These are phyloP conservation scores for Cadophora luteo-olivacea DNA, from an alignment of 2,329 filamentous ascomycete species.

Conservation along the genomic window DNA sequence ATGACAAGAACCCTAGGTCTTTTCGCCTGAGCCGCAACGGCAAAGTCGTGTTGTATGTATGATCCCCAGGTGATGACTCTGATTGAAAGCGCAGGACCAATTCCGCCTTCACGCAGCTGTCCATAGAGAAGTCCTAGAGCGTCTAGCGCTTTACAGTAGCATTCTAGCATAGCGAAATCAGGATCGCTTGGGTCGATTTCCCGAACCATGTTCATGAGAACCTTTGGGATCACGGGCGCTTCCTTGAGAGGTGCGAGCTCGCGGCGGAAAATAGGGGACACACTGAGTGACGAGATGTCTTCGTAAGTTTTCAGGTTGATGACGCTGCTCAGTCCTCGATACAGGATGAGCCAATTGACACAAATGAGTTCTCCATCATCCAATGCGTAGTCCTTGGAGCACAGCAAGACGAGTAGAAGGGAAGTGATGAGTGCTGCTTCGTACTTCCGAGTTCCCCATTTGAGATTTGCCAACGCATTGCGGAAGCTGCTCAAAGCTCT, in stretches of 20 bases:
- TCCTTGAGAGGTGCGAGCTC: conserved; percentile 30
- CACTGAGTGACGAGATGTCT: conserved; percentile 18
- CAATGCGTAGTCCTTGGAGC: conserved; percentile 30
- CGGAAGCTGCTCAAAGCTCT: conserved; percentile 38
- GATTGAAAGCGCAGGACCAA: conserved; percentile 32
- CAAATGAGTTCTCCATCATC: conserved; percentile 35
- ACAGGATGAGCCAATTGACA: conserved; percentile 40
- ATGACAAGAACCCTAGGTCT: conserved; percentile 33
- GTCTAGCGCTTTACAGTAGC: conserved; percentile 39
- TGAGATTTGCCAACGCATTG: conserved; percentile 30
- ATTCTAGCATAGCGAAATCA: conserved; percentile 36
- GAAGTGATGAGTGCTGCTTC: conserved; percentile 40
- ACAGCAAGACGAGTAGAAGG: conserved; percentile 39
- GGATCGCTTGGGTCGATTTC: conserved; percentile 35
- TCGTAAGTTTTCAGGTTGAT: conserved; percentile 26
- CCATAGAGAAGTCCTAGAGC: conserved; percentile 39
- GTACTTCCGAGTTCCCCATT: conserved; percentile 30
- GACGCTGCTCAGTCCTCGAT: conserved; percentile 33
- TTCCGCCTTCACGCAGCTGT: conserved; percentile 38
- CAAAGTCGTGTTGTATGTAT: conserved; percentile 31
- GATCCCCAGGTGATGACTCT: conserved; percentile 40
- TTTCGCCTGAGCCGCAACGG: conserved; percentile 22
- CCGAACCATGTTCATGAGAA: conserved; percentile 37
- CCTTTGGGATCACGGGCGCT: conserved; percentile 35
- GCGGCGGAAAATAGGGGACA: conserved; percentile 39